Evolutionary conservation across 164 flowering plant species (phyloP).

Genomic region (Euptelea pleiosperma): DNA sequence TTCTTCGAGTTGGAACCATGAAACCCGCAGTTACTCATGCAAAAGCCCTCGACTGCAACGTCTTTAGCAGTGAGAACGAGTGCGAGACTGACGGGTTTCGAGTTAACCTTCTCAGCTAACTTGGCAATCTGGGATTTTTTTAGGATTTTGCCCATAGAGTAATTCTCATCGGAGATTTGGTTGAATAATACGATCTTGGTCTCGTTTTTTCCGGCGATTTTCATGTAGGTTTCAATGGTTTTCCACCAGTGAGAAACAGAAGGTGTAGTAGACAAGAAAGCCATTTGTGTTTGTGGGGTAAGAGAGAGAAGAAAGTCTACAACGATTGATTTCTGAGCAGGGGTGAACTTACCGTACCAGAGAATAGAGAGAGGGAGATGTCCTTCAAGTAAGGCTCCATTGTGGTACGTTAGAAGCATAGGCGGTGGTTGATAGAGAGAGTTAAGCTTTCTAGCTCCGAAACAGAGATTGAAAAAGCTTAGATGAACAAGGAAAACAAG

Average conservation of each 20-base stretch:
- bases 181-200: slow-evolving; percentile 8
- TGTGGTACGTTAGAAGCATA: slow-evolving; percentile 35
- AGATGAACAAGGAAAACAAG: slow-evolving; percentile 10
- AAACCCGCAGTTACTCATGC: slow-evolving; percentile 44
- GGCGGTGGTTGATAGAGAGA: slow-evolving; percentile 34
- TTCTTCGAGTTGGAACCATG: slow-evolving; percentile 26
- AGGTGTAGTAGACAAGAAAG: slow-evolving; percentile 8
- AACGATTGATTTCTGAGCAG: slow-evolving; percentile 41
- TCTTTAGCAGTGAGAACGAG: slow-evolving; percentile 41
- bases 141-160: slow-evolving; percentile 36
- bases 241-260: slow-evolving; percentile 40
- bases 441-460: slow-evolving; percentile 31
- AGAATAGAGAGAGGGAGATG: slow-evolving; percentile 31
- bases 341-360: slow-evolving; percentile 47
- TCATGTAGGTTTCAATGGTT: slow-evolving; percentile 20
- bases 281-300: slow-evolving; percentile 7
- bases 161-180: slow-evolving; percentile 30
- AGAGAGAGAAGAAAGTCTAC: slow-evolving; percentile 43
- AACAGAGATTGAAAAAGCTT: slow-evolving; percentile 9
- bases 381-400: slow-evolving; percentile 43
- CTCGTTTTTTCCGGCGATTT: slow-evolving; percentile 22
- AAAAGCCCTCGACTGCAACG: slow-evolving; percentile 45
- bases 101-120: slow-evolving; percentile 22
- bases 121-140: slow-evolving; percentile 25
- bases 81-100: slow-evolving; percentile 11